These are phyloP conservation scores for Xylariaceae sp. DNA, from an alignment of 2,329 filamentous ascomycete genomes.

Conservation along the genomic window DNA sequence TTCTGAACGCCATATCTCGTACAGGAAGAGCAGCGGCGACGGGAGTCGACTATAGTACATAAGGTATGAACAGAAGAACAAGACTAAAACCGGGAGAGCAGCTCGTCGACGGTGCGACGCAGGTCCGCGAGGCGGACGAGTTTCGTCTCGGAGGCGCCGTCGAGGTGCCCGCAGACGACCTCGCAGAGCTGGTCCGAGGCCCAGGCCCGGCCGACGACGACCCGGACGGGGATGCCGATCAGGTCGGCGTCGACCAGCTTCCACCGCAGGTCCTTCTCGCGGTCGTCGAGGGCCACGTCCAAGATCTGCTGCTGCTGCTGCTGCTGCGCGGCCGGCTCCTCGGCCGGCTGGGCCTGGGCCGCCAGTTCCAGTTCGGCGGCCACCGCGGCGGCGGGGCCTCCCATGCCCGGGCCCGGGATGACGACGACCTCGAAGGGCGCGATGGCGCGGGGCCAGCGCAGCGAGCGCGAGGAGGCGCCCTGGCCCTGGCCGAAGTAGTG, in stretches of 20 bases:
- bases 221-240: slow-evolving; percentile 76
- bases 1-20: no score
- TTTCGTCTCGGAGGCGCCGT: slow-evolving; percentile 53
- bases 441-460: slow-evolving; percentile 83
- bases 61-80: no score
- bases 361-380: slow-evolving; percentile 49
- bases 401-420: slow-evolving; percentile 42
- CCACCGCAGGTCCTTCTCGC: slow-evolving; percentile 62
- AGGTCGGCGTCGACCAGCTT: slow-evolving; percentile 87
- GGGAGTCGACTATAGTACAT: no score
- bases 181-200: slow-evolving; percentile 52
- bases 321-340: no score
- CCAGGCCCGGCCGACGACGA: slow-evolving; percentile 72
- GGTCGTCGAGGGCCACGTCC: slow-evolving; percentile 73
- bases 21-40: no score
- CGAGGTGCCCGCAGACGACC: slow-evolving; percentile 68
- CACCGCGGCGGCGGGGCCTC: slow-evolving; percentile 45
- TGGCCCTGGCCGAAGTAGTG: slow-evolving; percentile 62
- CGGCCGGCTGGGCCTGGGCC: slow-evolving; percentile 23
- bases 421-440: slow-evolving; percentile 76
- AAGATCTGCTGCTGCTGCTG: no score
- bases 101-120: slow-evolving; percentile 33
- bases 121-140: slow-evolving; percentile 46
- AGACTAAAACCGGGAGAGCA: slow-evolving; percentile 44
- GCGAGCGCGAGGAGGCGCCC: no score